Evolutionary conservation across 345 rosid genomes (phyloP), one percentile per base, ranked within the genome.

Genomic region (Salix caprea): DNA sequence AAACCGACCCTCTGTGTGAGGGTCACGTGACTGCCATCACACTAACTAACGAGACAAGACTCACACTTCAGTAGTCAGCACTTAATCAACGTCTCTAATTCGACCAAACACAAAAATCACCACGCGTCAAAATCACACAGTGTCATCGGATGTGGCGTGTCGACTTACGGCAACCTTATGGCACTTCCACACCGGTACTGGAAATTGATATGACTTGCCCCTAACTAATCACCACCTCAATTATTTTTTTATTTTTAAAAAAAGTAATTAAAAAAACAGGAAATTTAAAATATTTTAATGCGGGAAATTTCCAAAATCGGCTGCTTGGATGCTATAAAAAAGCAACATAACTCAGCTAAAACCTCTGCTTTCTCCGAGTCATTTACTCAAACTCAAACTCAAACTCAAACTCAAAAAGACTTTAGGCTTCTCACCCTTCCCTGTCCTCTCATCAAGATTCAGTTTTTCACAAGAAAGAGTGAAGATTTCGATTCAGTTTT

Each of bases 1-100:
- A 42, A 71, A 72, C 77, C 56, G 79, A 68, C 82, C 91, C 93
- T 93, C 94, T 82, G 89, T 89, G 88, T 87, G 96, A 91, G 89
- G 78, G 85, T 89, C 97, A 92, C 93, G 92, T 94, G 95, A 85
- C 83, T 34, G 65, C 70, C 70, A 64, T 71, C 78, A 66, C 78
- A 56, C 10, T 32, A 14, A 26, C 23, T 5, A 42, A 42, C 36
- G 28, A 67, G 65, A n/a, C 66, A 4, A 9, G 24, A 58, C 54
- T 73, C 82, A 64, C 79, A 28, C 70, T 13, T 10, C 68, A 23
- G 56, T 61, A 72, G 46, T 72, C 70, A 67, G 76, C 81, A 48
- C 4, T 37, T 54, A 39, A 66, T 67, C 36, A 77, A 65, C 48
- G 42, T 69, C 73, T 64, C 56, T n/a, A 13, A 34, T 12, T 37